Evolutionary conservation across 768 basidiomycete genomes (phyloP).

Genomic region (Boletus edulis): DNA sequence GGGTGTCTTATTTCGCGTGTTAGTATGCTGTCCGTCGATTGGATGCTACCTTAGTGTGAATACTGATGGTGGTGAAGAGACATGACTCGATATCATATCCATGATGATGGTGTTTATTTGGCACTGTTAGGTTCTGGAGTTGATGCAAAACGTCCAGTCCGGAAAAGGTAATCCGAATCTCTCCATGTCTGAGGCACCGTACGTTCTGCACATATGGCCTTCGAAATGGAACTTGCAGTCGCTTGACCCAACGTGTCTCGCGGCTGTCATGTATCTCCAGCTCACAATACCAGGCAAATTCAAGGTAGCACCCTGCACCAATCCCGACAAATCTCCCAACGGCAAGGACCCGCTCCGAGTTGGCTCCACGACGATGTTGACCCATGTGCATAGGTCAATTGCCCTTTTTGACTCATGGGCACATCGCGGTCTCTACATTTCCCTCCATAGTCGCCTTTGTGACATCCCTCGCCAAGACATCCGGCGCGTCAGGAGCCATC

Average conservation of each 20-base stretch:
- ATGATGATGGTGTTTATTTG: slow-evolving; percentile 10
- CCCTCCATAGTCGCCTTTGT: slow-evolving; percentile 67
- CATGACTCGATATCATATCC: no score
- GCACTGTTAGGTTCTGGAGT: slow-evolving; percentile 15
- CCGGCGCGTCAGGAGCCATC: slow-evolving; percentile 26
- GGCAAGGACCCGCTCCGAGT: slow-evolving; percentile 41
- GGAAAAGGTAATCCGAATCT: not conserved
- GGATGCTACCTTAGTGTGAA: no score
- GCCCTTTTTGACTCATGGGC: slow-evolving; percentile 65
- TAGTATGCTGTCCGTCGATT: no score
- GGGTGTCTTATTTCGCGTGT: no score
- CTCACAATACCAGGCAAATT: slow-evolving; percentile 68
- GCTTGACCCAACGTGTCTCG: slow-evolving; percentile 62
- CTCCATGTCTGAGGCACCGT: slow-evolving; percentile 22
- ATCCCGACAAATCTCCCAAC: slow-evolving; percentile 71
- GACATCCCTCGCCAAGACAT: slow-evolving; percentile 40
- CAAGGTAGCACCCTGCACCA: slow-evolving; percentile 54
- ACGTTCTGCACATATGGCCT: slow-evolving; percentile 66
- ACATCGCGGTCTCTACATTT: slow-evolving; percentile 48
- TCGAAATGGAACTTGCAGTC: slow-evolving; percentile 62
- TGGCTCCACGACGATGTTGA: slow-evolving; percentile 1
- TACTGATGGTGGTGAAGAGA: no score
- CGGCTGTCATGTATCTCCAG: slow-evolving; percentile 67
- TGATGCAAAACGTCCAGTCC: not conserved
- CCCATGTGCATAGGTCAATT: slow-evolving; percentile 53